These are phyloP conservation scores for Skeletonema menzelii DNA, from an alignment of 108 stramenopile species.

Conservation along the genomic window DNA sequence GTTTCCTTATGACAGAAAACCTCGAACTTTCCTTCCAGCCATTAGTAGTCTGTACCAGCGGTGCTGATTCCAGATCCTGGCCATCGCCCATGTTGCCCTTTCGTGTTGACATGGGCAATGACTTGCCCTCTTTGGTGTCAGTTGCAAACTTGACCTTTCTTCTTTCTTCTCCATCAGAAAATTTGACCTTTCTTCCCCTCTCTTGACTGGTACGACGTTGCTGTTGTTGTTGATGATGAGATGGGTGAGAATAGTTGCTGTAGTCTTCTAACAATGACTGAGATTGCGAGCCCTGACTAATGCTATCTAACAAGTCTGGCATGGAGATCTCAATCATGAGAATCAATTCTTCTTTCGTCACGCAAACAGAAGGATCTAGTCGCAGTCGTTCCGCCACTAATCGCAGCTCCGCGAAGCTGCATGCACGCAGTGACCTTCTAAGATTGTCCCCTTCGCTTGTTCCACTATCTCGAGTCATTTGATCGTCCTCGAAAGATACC, in stretches of 20 bases:
- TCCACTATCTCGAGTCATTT: slow-evolving; percentile 3
- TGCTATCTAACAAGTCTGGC: neutral
- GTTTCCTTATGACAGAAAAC: neutral
- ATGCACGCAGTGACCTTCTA: slow-evolving; percentile 28
- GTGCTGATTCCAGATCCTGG: neutral
- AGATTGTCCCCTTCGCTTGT: slow-evolving; percentile 19
- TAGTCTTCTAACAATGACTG: neutral
- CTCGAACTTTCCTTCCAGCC: neutral
- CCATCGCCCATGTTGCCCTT: neutral
- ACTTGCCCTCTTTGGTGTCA: slow-evolving; percentile 23
- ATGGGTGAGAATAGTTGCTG: neutral
- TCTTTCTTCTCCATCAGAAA: slow-evolving; percentile 4
- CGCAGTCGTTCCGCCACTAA: slow-evolving; percentile 36
- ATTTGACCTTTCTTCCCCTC: slow-evolving; percentile 13
- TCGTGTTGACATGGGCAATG: slow-evolving; percentile 13
- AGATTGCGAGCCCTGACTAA: neutral
- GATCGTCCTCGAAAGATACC: slow-evolving; percentile 6
- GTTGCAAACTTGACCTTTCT: slow-evolving; percentile 14
- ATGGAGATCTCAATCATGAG: slow-evolving; percentile 30
- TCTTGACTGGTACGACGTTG: slow-evolving; percentile 1
- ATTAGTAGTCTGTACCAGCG: neutral
- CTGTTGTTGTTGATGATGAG: slow-evolving; percentile 2
- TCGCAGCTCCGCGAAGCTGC: slow-evolving; percentile 25
- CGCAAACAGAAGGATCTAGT: slow-evolving; percentile 14
- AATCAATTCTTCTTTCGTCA: slow-evolving; percentile 21